These are phyloP conservation scores for Metarhizium album DNA, from an alignment of 2,329 filamentous ascomycete genomes.

Conservation along the genomic window DNA sequence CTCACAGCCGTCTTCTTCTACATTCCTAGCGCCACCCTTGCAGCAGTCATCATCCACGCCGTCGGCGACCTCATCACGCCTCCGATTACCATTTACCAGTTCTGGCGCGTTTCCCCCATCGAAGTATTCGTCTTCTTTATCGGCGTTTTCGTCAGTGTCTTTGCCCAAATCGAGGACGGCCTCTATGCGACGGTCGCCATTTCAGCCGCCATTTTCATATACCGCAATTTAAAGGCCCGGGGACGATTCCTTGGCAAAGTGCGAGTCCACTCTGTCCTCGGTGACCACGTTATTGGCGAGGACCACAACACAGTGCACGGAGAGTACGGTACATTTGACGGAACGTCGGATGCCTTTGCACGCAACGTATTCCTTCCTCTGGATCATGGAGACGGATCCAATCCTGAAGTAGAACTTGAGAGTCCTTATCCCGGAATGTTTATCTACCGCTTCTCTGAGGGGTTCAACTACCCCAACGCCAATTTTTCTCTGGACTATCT, in stretches of 20 bases:
- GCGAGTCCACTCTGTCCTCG: constrained; percentile 66
- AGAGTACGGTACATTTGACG: constrained; percentile 48
- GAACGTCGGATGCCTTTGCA: constrained; percentile 33
- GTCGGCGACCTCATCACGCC: constrained; percentile 87
- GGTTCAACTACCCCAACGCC: constrained; percentile 93
- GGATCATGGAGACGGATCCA: constrained; percentile 80
- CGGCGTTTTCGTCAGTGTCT: constrained; percentile 83
- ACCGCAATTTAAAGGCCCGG: constrained; percentile 70
- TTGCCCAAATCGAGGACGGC: constrained; percentile 80
- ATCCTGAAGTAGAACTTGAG: constrained; percentile 69
- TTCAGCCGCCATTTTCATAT: constrained; percentile 69
- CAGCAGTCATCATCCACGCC: constrained; percentile 91
- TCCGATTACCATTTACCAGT: constrained; percentile 85
- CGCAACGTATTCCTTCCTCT: constrained; percentile 83
- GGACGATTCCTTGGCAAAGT: constrained; percentile 67
- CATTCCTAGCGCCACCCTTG: constrained; percentile 70
- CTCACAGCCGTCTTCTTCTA: constrained; percentile 86
- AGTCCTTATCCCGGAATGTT: constrained; percentile 85
- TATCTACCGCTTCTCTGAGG: constrained; percentile 89
- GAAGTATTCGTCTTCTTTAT: constrained; percentile 90
- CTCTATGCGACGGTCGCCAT: constrained; percentile 78
- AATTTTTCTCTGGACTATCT: constrained; percentile 79
- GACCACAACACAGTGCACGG: constrained; percentile 35
- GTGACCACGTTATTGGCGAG: constrained; percentile 61
- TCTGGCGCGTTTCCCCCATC: constrained; percentile 85